Conservation (phyloP, 1,284 basidiomycete species). For the Melampsora americana region DNA sequence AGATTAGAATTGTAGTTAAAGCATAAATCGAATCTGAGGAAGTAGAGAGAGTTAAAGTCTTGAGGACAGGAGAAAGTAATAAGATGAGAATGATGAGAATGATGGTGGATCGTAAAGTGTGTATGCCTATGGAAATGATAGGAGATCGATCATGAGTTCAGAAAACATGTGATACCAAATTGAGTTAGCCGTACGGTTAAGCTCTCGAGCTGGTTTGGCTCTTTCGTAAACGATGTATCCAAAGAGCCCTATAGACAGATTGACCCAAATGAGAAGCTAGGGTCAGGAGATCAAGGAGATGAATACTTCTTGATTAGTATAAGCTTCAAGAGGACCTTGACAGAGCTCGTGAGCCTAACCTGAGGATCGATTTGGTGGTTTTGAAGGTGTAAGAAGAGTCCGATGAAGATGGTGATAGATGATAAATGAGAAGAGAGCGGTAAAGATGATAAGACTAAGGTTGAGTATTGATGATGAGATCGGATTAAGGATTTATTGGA, state of each 20-base stretch:
- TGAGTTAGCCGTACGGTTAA: conserved; percentile 49
- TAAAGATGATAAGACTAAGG: conserved; percentile 68
- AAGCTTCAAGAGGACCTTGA: conserved; percentile 67
- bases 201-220: conserved; percentile 65
- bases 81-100: conserved; percentile 82
- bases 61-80: conserved; percentile 82
- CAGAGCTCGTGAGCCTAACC: conserved; percentile 59
- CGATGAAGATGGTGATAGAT: conserved; percentile 75
- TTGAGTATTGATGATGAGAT: conserved; percentile 56
- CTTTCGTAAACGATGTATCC: conserved; percentile 52
- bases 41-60: conserved; percentile 87
- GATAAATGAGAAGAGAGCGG: conserved; percentile 80
- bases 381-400: conserved; percentile 71
- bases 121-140: conserved; percentile 38
- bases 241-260: conserved; percentile 49
- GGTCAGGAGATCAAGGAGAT: neutral
- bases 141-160: conserved; percentile 31
- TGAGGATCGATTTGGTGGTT: conserved; percentile 58
- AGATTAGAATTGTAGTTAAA: conserved; percentile 67
- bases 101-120: conserved; percentile 59
- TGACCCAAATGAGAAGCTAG: conserved; percentile 23
- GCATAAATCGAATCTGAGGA: conserved; percentile 98
- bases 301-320: conserved; percentile 43
- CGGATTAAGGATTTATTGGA: neutral
- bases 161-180: conserved; percentile 49